Evolutionary conservation across 257 asterid species (phyloP), one percentile per base, ranked within the genome.

Genomic region (Leptodermis oblonga): DNA sequence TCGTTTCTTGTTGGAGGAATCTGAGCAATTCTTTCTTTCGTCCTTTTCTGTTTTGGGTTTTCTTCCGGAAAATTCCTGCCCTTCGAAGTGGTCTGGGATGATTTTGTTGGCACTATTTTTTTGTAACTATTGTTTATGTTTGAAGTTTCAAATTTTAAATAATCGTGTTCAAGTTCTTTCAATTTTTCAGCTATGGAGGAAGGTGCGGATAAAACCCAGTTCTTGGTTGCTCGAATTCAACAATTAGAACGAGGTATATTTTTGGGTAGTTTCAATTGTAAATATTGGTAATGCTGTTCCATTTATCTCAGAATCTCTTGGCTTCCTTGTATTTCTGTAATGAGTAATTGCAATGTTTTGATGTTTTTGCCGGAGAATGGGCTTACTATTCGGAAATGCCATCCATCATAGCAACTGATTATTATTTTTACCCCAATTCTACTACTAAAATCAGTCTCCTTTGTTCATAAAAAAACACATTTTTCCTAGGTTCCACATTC

Each of bases 201-300:
- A 43, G 71, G 60, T 56, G 37, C 7, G 13, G 67, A 73, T 26
- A 77, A 69, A 64, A 69, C 82, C 22, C 86, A 85, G 69, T 72
- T 85, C 26, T 76, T 89, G 69, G 53, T 72, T 76, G 89, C 86
- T 76, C 96, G 86, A 68, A 83, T 94, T 73, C 83, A 85, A 39
- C 91, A 87, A 69, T 76, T 94, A 81, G 99, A 94, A 83, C 86
- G 84, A n/a, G 99, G 97, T 94, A 83, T 74, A 30, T 33, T 41
- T 66, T 70, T 61, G 45, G 26, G 14, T 20, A 36, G 45, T n/a
- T 34, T 69, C 20, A 28, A 5, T 34, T 1, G 0, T 23, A 33
- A 15, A 15, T 30, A 31, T 15, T 7, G 13, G 33, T 58, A 30
- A 4, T n/a, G 7, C 31, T 9, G 41, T 67, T 31, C 23, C 45